Evolutionary conservation across 345 rosid genomes (phyloP), one percentile per base, ranked within the genome.

Genomic region (Salix brachista): DNA sequence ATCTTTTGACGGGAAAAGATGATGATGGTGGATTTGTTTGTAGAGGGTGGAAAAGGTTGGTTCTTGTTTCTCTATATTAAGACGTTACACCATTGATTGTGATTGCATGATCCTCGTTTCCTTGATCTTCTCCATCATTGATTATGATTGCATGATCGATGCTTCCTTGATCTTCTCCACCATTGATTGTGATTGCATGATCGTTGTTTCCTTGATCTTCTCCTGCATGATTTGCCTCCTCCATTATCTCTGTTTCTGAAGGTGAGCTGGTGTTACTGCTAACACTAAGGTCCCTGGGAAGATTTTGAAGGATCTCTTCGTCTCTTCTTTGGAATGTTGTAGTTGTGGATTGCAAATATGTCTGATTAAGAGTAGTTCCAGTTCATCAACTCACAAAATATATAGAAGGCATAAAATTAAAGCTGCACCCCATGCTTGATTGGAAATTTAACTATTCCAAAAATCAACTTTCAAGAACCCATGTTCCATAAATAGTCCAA

Each of bases 41-140:
- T 67, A 97, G 98, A 84, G 94, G 92, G 32, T 91, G 96, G 95
- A 91, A 90, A 89, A 91, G 97, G 99, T 96, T 75, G 82, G 17
- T 79, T 79, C 70, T 36, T 8, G 21, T 46, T 64, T 77, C 8
- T 41, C 34, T 2, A 23, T 25, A 18, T 72, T 30, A 30, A 2
- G 3, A 32, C 34, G 34, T 32, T 32, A 32, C 34, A 32, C 34
- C 34, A 32, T 32, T 32, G 34, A 32, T 32, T 4, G 34, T 32
- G 4, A 32, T 32, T 32, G 34, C 34, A 32, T 32, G 34, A 32
- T 32, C 34, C 34, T 32, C 34, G 34, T 32, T 32, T 32, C 34
- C 34, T 32, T 32, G 34, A 32, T 32, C 34, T 32, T 32, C 34
- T 32, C 4, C 34, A 32, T 0, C 34, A 32, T 3, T 32, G 34